Evolutionary conservation across 371 early-diverging fungal species (phyloP), one percentile per base, ranked within the genome.

Genomic region (Zychaea mexicana): DNA sequence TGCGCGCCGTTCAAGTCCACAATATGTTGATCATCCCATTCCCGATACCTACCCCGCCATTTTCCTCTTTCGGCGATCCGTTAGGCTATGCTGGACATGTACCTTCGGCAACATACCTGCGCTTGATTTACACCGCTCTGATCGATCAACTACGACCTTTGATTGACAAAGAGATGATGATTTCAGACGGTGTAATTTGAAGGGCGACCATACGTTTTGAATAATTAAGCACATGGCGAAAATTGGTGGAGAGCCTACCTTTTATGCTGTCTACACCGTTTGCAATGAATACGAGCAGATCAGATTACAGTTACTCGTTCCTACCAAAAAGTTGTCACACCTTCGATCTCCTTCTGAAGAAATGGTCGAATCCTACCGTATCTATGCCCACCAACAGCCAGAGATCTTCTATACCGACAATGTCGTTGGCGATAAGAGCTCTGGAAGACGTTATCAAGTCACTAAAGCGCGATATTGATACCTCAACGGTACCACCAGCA

Each of bases 151-250:
- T 21, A 17, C 46, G 46, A 21, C n/a, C 19, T 7, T 21, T 46
- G 10, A 46, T 46, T 9, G 46, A 21, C n/a, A 46, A 46, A 46
- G 46, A 46, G 19, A 46, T 46, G 46, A 46, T 46, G 46, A n/a
- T 46, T 10, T n/a, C 19, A 7, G 46, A 46, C 3, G 46, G 46
- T 13, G 21, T 46, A n/a, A 15, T 46, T 46, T 46, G 7, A 21
- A 46, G 19, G 21, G 46, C 6, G 21, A 46, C 19, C 46, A 46
- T 19, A 46, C 15, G 15, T 46, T 46, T 21, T 17, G 19, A 3
- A 46, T 46, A n/a, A 46, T 46, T 19, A 46, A 46, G 46, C 46
- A 46, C n/a, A 46, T 46, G 46, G 46, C 46, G 19, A 46, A 46
- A 1, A n/a, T 46, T 46, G 46, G 46, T 46, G 46, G 46, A 0